Base-by-base conservation (phyloP, 2,329 filamentous ascomycete species). In the Phialophora macrospora region DNA sequence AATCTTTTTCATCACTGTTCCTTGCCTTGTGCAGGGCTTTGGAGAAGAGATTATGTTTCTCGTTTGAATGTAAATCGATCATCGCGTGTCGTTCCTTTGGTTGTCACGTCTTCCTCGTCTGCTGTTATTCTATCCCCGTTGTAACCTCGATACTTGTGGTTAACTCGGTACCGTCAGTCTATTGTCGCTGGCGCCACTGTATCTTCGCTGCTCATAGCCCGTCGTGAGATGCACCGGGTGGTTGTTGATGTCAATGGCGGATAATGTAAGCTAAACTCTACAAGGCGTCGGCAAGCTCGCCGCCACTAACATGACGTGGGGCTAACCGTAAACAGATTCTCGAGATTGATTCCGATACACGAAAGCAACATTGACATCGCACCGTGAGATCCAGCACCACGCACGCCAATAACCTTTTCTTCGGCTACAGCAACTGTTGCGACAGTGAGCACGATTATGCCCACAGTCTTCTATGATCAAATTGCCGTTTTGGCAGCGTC, bases 1-100 rank as follows among this genome's bases (percentile, higher is more conserved):
- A 55, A 2, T 4, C 22, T 8, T 55, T 55, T 55, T 55, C 52
- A 55, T 55, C 52, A 55, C 26, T 32, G 17, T 30, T 17, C 28
- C n/a, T 34, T 55, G 28, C 52, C 52, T 55, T 30, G 52, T 55
- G 52, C 52, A 55, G 28, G 28, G 52, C n/a, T 55, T 55, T 55
- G 52, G 52, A 55, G 52, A 55, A 34, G 52, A 55, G 8, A 55
- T 28, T 5, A 17, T 8, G 2, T 44, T 26, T 26, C 17, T 14
- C 20, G 17, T 17, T 46, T 20, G 17, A 20, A 22, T 20, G 44
- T 20, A 48, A 48, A 12, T 48, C 5, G 11, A 48, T 26, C 9
- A 17, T 24, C 48, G 24, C 9, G 17, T 17, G 38, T 44, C 17
- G 38, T 17, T 44, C 14, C 5, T 8, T n/a, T 4, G 14, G 34